Conservation (phyloP, 2,329 filamentous ascomycete genomes). For the Neonectria neomacrospora region DNA sequence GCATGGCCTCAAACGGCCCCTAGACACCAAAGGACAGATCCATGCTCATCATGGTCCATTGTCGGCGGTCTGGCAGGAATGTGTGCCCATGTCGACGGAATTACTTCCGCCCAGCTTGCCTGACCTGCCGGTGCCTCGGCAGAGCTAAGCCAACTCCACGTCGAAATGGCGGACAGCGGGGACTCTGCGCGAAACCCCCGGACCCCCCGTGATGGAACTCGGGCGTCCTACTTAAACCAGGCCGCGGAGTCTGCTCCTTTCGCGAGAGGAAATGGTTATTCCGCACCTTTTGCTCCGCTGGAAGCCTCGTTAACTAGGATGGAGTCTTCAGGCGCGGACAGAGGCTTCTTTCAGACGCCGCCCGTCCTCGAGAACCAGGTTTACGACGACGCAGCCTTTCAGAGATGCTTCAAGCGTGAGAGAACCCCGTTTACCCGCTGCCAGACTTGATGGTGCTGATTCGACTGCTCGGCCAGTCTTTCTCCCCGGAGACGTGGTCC, state of each 20-base stretch:
- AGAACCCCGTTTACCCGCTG: constrained; percentile 9
- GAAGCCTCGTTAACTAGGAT: constrained; percentile 42
- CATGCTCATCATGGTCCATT: neutral
- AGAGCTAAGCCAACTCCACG: constrained; percentile 33
- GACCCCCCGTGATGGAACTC: constrained; percentile 34
- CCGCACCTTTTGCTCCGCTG: constrained; percentile 1
- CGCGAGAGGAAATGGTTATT: neutral
- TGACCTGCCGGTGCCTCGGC: constrained; percentile 28
- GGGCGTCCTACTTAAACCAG: constrained; percentile 20
- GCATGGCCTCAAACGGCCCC: neutral
- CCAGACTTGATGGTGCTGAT: constrained; percentile 12
- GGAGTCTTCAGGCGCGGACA: constrained; percentile 58
- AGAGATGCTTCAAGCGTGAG: constrained; percentile 63
- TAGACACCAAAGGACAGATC: neutral
- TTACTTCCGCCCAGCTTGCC: constrained; percentile 35
- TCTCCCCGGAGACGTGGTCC: constrained; percentile 54
- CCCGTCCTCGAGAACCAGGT: constrained; percentile 67
- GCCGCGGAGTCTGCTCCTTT: neutral
- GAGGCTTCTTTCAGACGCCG: constrained; percentile 66
- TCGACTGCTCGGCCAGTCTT: constrained; percentile 56
- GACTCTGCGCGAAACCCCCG: constrained; percentile 16
- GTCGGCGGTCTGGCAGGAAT: neutral
- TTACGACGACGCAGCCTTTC: constrained; percentile 63
- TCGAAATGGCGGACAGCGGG: constrained; percentile 15
- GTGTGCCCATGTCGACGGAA: constrained; percentile 30